Base-by-base conservation (phyloP, 2,329 filamentous ascomycete species). In the Nothophaeocryptopus gaeumannii region DNA sequence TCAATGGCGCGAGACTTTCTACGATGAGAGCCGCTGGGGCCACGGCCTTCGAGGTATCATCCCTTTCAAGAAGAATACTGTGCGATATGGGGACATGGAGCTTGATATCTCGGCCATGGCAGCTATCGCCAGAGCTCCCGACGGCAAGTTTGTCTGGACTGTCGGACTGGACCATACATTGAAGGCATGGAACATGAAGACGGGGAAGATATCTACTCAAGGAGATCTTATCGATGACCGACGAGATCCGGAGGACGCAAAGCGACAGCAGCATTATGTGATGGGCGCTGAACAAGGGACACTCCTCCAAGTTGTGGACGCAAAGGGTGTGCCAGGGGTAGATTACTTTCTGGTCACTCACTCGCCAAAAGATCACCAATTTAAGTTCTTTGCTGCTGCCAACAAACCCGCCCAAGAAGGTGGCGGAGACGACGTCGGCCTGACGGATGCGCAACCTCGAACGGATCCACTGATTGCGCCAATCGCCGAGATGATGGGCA, bases 331-430 rank as follows among this genome's bases (percentile, higher is more conserved):
- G 16, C 47, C 54, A 10, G 49, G 49, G 20, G 56, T 47, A 5
- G 43, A 37, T n/a, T 85, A 83, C 63, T 79, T 79, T 51, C 80
- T 92, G 45, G 83, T 89, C 33, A 92, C 89, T 8, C 96, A 90
- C 69, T 96, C 91, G 9, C 92, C 93, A 0, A 83, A 93, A 56
- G 87, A 90, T 29, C 81, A 93, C 32, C 86, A 92, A 65, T 97
- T 99, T 78, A 97, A 96, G 68, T 91, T 99, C 66, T 99, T 91
- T 89, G 89, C 95, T 60, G 73, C 89, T 11, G 38, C 54, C 3
- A 34, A 46, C 8, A 54, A 62, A 9, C 20, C 7, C 20, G 4
- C 7, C 20, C n/a, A n/a, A n/a, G 20, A 26, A 26, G 58, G 54
- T n/a, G 38, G 32, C 14, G 53, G 50, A 26, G 47, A 49, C 11